Base-by-base conservation (phyloP, 306 rosid genomes). In the Luffa aegyptiaca region DNA sequence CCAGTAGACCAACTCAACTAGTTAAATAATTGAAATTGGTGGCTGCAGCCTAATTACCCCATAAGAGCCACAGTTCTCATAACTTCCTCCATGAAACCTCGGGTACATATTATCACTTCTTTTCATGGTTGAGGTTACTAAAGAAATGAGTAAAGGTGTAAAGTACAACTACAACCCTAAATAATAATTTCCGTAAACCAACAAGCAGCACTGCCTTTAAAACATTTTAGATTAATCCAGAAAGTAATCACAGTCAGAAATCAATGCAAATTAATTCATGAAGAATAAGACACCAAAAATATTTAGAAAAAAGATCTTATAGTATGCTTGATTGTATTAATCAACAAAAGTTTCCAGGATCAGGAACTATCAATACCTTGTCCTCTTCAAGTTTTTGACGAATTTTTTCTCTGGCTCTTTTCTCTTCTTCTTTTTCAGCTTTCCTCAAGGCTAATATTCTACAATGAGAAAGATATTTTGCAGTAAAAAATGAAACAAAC, bases 351-450 rank as follows among this genome's bases (percentile, higher is more conserved):
- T 68, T 66, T 39, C 73, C 36, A 12, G 16, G 53, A n/a, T 46
- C 10, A 13, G 42, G 20, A 46, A 21, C 21, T 46, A 77, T 75
- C 72, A 39, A 8, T 84, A 89, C 98, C 94, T 92, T 94, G 87
- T 94, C 98, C 86, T 95, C 99, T 87, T 91, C 99, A 88, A 95
- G 85, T 85, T 91, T 95, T 82, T 91, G 97, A 82, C 71, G 92
- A 84, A 95, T 95, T 91, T 88, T 95, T 81, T 95, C 99, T 75
- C 97, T 87, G 68, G 97, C 99, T 86, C 89, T 91, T 86, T 76
- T 90, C 90, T 95, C 99, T 83, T 95, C 99, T 75, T 93, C 99
- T 95, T 93, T n/a, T 88, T 95, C 99, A 61, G 96, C 99, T 90
- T 95, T 95, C 48, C 97, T 85, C 85, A 91, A 82, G 82, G 99